A percentile compares a stretch with the other conserved stretches of the same genome.
These are phyloP conservation scores for Furcasterigmium sp. DNA, from an alignment of 2,329 filamentous ascomycete genomes.

Conservation along the genomic window DNA sequence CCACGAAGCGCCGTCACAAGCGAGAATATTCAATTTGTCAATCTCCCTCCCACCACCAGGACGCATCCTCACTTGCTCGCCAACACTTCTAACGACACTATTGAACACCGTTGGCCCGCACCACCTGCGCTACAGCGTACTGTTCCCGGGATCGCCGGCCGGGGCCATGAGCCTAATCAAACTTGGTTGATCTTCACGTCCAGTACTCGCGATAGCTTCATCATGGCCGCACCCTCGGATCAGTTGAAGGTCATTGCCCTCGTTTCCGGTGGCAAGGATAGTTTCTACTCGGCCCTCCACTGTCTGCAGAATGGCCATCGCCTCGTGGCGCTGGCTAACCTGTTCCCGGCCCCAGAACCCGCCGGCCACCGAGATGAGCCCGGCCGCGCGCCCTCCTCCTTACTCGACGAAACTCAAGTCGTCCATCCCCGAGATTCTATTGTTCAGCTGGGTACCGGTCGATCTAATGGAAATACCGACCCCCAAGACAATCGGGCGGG, in stretches of 20 bases:
- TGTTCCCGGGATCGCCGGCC: not conserved
- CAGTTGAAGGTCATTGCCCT: slow-evolving; percentile 78
- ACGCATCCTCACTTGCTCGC: no score
- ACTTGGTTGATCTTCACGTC: not conserved
- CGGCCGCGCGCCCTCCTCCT: slow-evolving; percentile 3
- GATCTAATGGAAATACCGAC: not conserved
- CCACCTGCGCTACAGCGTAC: not conserved
- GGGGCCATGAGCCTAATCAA: not conserved
- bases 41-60: no score
- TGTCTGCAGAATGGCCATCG: slow-evolving; percentile 81
- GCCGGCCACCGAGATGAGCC: not conserved
- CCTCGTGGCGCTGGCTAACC: slow-evolving; percentile 83
- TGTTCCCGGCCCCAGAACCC: slow-evolving; percentile 52
- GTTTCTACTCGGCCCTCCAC: slow-evolving; percentile 88
- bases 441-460: not conserved
- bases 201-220: slow-evolving; percentile 2
- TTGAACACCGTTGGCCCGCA: no score
- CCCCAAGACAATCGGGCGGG: not conserved
- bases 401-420: not conserved
- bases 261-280: slow-evolving; percentile 96
- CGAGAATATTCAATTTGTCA: no score
- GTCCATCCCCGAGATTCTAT: not conserved
- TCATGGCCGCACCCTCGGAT: slow-evolving; percentile 32
- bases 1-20: no score
- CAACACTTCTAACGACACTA: no score